Evolutionary conservation across 768 basidiomycete genomes (phyloP), one percentile per base, ranked within the genome.

Genomic region (Hericium rajendrae): DNA sequence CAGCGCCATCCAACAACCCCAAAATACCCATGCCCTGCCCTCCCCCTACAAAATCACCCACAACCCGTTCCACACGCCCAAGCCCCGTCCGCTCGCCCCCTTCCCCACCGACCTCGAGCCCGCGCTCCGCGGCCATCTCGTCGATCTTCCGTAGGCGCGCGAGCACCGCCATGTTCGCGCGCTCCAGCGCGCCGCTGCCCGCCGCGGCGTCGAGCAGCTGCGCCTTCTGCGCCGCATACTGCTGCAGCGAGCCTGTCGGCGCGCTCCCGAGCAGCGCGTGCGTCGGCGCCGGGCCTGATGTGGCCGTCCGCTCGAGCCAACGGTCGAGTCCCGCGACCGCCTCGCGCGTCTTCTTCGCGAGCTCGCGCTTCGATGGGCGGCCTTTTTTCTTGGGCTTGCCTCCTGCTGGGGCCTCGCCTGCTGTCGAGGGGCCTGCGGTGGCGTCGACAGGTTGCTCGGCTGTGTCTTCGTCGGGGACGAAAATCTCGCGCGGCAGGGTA

Each of bases 401-500:
- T 59, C 38, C 20, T 3, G 18, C 10, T 39, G 48, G 39, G 20
- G 5, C 8, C 3, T 32, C 16, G 12, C 58, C 20, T 43, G 53
- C 37, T 16, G 57, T 5, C 24, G n/a, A 37, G 11, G 24, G 41
- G 24, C 56, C 24, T 9, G 57, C 22, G 12, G 16, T 37, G 0
- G 24, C 6, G 11, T 48, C 60, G 11, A n/a, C 16, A 12, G 50
- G 51, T 28, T 38, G 32, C 32, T 57, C 56, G 13, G 9, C 48
- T 10, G 53, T 56, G 6, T 53, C 66, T 0, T 50, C 64, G 26
- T 78, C 77, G 59, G 74, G 74, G 2, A 76, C 67, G 55, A 81
- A 80, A n/a, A 81, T 70, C 62, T 90, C 88, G 24, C 87, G 78
- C 16, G 89, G 89, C 6, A 91, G 71, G 24, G 70, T 70, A n/a